Evolutionary conservation across 116 monocot genomes (phyloP), one percentile per base, ranked within the genome.

Genomic region (Iris pallida): DNA sequence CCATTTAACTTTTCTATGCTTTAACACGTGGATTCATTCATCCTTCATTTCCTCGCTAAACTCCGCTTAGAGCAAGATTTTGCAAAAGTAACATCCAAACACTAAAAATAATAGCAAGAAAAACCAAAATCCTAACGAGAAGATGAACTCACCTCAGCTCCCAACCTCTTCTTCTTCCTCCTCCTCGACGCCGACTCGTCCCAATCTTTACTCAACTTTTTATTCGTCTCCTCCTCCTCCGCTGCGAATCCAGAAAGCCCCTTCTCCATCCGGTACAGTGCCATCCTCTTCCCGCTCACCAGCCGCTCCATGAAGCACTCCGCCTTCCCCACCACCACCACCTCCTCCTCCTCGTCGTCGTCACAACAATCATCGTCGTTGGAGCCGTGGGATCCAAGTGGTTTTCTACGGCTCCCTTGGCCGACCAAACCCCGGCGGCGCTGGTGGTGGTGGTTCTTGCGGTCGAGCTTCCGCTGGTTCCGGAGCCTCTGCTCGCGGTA

Each of bases 401-500:
- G 15, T 63, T 16, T 45, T 42, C 20, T 60, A 30, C 3, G 30
- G 3, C 30, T 30, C 30, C 30, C 30, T 30, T 30, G 30, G 30
- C 30, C 30, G 30, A 30, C 30, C 30, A 30, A 30, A 30, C 0
- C 30, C 30, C 30, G 30, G 30, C 3, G 2, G 30, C 45, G 45
- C 15, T 67, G 67, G 53, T 15, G 8, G 12, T 10, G 67, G 30
- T n/a, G 15, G 42, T 43, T 59, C 61, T 73, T 76, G 45, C 80
- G 59, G 16, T 73, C 70, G 11, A 76, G 61, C 30, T 77, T 80
- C 9, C 80, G 51, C 55, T 77, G 55, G 70, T 80, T 71, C 4
- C 72, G 75, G 51, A 73, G 66, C 57, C 62, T 73, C 79, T 77
- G 66, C 74, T 80, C 84, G 42, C 66, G 30, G 67, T 73, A 70